Base-by-base conservation (phyloP, 305 asterid species). In the Fraxinus sp. region DNA sequence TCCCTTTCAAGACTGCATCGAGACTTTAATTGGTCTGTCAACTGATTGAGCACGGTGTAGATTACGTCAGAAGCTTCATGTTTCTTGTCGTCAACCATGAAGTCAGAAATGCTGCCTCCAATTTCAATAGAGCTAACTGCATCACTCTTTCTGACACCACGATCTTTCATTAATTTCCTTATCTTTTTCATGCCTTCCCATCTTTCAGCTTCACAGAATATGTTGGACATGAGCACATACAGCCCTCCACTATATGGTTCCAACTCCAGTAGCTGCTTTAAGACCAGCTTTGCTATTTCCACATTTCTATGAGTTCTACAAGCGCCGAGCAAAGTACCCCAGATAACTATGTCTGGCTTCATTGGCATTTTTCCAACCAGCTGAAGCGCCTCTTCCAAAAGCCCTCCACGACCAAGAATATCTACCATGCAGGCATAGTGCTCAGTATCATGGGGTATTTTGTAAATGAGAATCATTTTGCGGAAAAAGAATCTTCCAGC, bases 401-500 rank as follows among this genome's bases (percentile, higher is more conserved):
- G 79, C 39, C 97, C 97, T 71, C 86, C 84, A 26, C 93, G 91
- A 1, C 93, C 93, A 80, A 90, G 93, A 68, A 92, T 83, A 81
- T 92, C 94, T 3, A 92, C 80, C 93, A 92, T 88, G 74, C 93
- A 92, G 2, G 92, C 88, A 74, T 89, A 91, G 75, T 91, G 95
- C 77, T 88, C 91, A 44, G 88, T 73, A 22, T 83, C 90, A 32
- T 80, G 86, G n/a, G 75, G 78, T 46, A 90, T 78, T 81, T 68
- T 73, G 66, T 89, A 88, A 5, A 13, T 3, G 24, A 3, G 36
- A 7, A 81, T 64, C 91, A 92, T 90, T 78, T 88, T 90, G 82
- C 55, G 64, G 26, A 90, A 92, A 36, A 82, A 83, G 46, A 85
- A 79, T 79, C 81, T 73, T 55, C 92, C 94, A 4, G 81, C 46